Base-by-base conservation (phyloP, 2,329 filamentous ascomycete species). In the Neofusicoccum ribis region DNA sequence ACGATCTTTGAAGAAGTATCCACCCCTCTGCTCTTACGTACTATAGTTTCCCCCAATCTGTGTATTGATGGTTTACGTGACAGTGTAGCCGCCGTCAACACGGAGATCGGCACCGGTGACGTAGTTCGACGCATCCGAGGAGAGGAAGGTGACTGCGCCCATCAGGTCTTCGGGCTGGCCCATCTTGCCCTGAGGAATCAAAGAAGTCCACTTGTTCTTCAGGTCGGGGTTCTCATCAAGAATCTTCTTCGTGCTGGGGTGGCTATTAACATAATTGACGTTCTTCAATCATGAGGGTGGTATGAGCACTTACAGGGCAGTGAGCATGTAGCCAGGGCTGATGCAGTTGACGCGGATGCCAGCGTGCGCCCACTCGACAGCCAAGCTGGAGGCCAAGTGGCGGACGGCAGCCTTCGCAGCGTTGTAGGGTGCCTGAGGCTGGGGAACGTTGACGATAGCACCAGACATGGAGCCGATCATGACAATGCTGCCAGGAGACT, bases 381-480 rank as follows among this genome's bases (percentile, higher is more conserved):
- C 93, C 72, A 97, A 84, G 69, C 91, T 95, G 43, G 91, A 86
- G 12, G 92, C 93, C 67, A 98, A 80, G 79, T 98, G 94, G 68
- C 93, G 86, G 51, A 98, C 91, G 11, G 92, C 95, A 41, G 95
- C 94, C 81, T 98, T 98, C 68, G 93, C 88, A 5, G 91, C 91
- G 75, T 97, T 97, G 81, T 97, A 97, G 0, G 93, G 93, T 51
- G 87, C 92, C 77, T 98, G 94, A 0, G 92, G 93, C 78, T 98
- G 94, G 15, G 94, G 94, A 8, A 97, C 91, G 74, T 98, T 98
- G 78, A 98, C 94, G 72, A 98, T 93, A 64, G 89, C 81, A 50
- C 93, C 94, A 60, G 90, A 93, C 93, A 98, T 98, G 85, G 91
- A 95, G 34, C 93, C 94, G 73, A 97, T 95, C 82, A 97, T 91